These are phyloP conservation scores for Pichia sp. DNA, from an alignment of 1,139 yeast genomes.

Conservation along the genomic window DNA sequence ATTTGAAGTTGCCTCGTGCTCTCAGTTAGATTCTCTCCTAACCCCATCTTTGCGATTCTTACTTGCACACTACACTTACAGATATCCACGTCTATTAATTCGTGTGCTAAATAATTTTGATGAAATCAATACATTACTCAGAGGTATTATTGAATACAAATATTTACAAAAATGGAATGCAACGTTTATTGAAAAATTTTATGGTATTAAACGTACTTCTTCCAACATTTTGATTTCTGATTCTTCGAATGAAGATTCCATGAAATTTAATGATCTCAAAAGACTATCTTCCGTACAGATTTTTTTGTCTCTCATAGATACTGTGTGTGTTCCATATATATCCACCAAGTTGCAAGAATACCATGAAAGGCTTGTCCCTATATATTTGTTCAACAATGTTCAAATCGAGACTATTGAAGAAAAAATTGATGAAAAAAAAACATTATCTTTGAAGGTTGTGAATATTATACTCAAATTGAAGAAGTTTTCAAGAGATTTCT, in stretches of 20 bases:
- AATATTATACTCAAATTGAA: slow-evolving; percentile 1
- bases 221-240: slow-evolving; percentile 20
- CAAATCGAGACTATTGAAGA: background rate
- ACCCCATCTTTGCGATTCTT: slow-evolving; percentile 82
- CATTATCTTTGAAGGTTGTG: background rate
- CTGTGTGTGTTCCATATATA: slow-evolving; percentile 64
- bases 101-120: slow-evolving; percentile 65
- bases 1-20: slow-evolving; percentile 76
- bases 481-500: slow-evolving; percentile 32
- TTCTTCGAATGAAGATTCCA: slow-evolving; percentile 6
- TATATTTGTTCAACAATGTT: slow-evolving; percentile 41
- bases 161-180: slow-evolving; percentile 74
- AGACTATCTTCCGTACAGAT: slow-evolving; percentile 51
- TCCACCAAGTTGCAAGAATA: slow-evolving; percentile 61
- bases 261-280: slow-evolving; percentile 43
- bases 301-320: slow-evolving; percentile 52
- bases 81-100: slow-evolving; percentile 66
- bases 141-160: slow-evolving; percentile 70
- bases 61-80: slow-evolving; percentile 73
- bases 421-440: background rate
- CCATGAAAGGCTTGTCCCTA: slow-evolving; percentile 61
- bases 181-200: slow-evolving; percentile 85
- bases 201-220: slow-evolving; percentile 71
- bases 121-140: slow-evolving; percentile 57
- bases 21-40: slow-evolving; percentile 68